Base-by-base conservation (phyloP, 2,329 filamentous ascomycete species). In the Diaporthe sp. region DNA sequence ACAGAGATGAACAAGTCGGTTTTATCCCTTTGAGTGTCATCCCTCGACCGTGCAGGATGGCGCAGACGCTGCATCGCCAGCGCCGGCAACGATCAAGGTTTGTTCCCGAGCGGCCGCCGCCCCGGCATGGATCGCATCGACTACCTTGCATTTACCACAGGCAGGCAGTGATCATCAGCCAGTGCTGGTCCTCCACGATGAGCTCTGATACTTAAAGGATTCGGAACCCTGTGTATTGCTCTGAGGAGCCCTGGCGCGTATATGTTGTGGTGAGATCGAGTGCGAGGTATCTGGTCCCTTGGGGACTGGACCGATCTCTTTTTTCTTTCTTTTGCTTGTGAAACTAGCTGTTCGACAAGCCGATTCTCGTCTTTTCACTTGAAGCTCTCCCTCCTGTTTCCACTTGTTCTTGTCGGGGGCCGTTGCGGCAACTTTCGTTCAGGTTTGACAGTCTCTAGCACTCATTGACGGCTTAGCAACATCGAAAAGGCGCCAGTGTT, bases 181-280 rank as follows among this genome's bases (percentile, higher is more conserved):
- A 61, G 55, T 49, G 22, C 55, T 72, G 55, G 28, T 72, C 3
- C 46, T 44, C 5, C 31, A 10, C 25, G 28, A 17, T 31, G 55
- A 39, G 70, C 55, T 60, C 55, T 61, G 70, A 72, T 46, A 72
- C 70, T 31, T 22, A 49, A 61, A 72, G 70, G 70, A 72, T 72
- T 61, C 51, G 37, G 22, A 19, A 25, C 55, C 70, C 55, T 72
- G 55, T 31, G 37, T 8, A n/a, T 6, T 34, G 39, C 42, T 8
- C 42, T 65, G 19, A 34, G 61, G 42, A 65, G 61, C 15, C 39
- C 7, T 46, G 17, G 15, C 28, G 42, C 42, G 25, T 46, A 31
- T 1, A 31, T 31, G 31, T 12, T 42, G 49, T 71, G 37, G 37
- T 71, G 68, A 65, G 61, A 65, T 65, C 13, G 28, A n/a, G 3